phyloP scores from a whole-genome alignment of 306 rosid species.

The Dryas octopetala region DNA sequence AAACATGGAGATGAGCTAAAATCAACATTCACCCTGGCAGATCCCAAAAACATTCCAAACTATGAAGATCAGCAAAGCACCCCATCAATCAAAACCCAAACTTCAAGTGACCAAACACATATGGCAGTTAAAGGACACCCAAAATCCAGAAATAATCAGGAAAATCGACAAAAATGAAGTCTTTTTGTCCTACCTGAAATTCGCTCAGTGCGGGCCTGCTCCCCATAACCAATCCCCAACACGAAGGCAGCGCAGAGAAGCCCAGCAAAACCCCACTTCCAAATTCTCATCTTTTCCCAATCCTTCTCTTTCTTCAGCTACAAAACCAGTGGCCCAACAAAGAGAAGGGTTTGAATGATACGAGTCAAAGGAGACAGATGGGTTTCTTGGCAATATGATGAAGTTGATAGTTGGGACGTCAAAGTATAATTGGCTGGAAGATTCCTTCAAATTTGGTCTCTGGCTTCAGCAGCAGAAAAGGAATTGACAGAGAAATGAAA shows the following conservation, averaged over 20 bases:
- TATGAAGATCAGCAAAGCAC: conserved; percentile 11
- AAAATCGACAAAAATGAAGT: not conserved
- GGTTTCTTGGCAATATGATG: conserved; percentile 8
- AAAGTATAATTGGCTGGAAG: not conserved
- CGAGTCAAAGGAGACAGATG: not conserved
- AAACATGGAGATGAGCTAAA: not conserved
- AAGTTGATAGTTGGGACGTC: conserved; percentile 10
- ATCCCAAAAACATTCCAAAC: conserved; percentile 22
- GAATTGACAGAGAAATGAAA: not conserved
- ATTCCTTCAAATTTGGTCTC: conserved; percentile 1
- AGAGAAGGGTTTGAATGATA: not conserved
- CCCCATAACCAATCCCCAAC: conserved; percentile 43
- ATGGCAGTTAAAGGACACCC: not conserved
- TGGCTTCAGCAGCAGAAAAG: not conserved
- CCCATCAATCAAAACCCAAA: conserved; percentile 24
- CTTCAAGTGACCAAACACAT: conserved; percentile 21
- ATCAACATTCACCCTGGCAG: conserved; percentile 13
- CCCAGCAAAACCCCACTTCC: conserved; percentile 47
- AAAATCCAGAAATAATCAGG: not conserved
- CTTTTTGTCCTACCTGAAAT: conserved; percentile 64
- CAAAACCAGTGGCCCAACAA: conserved; percentile 13
- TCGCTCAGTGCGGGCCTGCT: conserved; percentile 71
- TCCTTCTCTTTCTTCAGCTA: conserved; percentile 6
- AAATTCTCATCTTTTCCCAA: conserved; percentile 39
- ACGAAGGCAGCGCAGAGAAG: conserved; percentile 53